Base-by-base conservation (phyloP, 352 stramenopile species). In the Phytophthora macrochlamydospora region DNA sequence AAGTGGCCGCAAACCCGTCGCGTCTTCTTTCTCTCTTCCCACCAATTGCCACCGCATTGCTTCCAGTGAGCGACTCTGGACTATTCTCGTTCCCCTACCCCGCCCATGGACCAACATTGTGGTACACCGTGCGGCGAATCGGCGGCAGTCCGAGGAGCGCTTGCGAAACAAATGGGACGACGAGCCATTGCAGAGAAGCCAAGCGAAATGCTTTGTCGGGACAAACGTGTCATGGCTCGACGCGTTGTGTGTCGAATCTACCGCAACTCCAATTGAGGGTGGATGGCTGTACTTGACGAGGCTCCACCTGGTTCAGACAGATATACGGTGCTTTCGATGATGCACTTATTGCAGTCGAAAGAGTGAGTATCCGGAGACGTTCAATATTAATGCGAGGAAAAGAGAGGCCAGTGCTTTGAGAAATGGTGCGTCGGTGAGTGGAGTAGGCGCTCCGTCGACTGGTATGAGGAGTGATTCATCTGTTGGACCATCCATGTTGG, bases 171-270 rank as follows among this genome's bases (percentile, higher is more conserved):
- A 37, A 83, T 89, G 74, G 81, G 83, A 18, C 81, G 83, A 14
- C 78, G 83, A 42, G 76, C 69, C 0, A 71, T 90, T 24, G 70
- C 79, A 4, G 76, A 89, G 56, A 92, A 90, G 59, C 61, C 74
- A 0, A 70, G 56, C 14, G 57, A 76, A 40, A 83, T 85, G 69
- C 60, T 71, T 29, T 76, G 77, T 50, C 50, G 78, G n/a, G 76
- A 75, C 35, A 74, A 77, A 28, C 67, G 45, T 35, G 77, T 89
- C 32, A 71, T 80, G 18, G 81, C 79, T 52, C 79, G 79, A 4
- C 78, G 78, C 12, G 69, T 87, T 9, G 52, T 90, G 64, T 92
- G 83, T 66, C 81, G 90, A 54, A 92, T 90, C 70, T 69, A 90
- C 56, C 79, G 81, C 54, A 92, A 90, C 56, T 90, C 81, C 5